A percentile compares a stretch with the other conserved stretches of the same genome.
Evolutionary conservation across 2,329 filamentous ascomycete species (phyloP).

Genomic region (Hypoxylon rubiginosum): DNA sequence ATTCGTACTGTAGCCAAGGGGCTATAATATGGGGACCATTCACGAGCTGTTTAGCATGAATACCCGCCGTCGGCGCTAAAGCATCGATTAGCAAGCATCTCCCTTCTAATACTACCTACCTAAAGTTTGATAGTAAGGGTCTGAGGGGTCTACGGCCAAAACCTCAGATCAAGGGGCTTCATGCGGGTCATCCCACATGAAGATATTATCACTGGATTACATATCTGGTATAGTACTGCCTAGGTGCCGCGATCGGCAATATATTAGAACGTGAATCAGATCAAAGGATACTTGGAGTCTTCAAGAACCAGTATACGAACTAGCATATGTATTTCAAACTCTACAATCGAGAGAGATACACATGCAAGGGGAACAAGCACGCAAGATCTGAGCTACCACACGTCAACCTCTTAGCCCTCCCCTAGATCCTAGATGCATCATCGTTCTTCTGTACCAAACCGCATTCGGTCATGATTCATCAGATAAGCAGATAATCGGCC

Average conservation of each 20-base stretch:
- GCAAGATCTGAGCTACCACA: conserved; percentile 37
- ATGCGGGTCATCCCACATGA: conserved; percentile 44
- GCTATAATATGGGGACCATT: conserved; percentile 17
- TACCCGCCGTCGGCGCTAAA: conserved; percentile 21
- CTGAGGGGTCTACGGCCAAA: conserved; percentile 15
- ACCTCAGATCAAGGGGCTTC: conserved; percentile 18
- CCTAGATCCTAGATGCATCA: conserved; percentile 27
- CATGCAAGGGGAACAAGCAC: conserved; percentile 39
- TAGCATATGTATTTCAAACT: conserved; percentile 13
- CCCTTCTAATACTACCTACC: conserved; percentile 29
- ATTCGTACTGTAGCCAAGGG: not conserved
- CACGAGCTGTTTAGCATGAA: conserved; percentile 11
- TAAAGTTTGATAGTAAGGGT: not conserved
- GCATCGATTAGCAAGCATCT: conserved; percentile 26
- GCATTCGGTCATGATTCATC: conserved; percentile 44
- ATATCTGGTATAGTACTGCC: not conserved
- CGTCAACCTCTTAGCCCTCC: conserved; percentile 34
- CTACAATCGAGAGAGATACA: not conserved
- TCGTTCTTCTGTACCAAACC: conserved; percentile 27
- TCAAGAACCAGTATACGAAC: not conserved
- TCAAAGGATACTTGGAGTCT: not conserved
- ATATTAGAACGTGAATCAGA: conserved; percentile 8
- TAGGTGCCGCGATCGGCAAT: conserved; percentile 21
- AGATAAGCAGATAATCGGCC: conserved; percentile 40
- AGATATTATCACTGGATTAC: conserved; percentile 40